Evolutionary conservation across 208 protist genomes (phyloP), one percentile per base, ranked within the genome.

Genomic region (Novymonas esmeraldas): DNA sequence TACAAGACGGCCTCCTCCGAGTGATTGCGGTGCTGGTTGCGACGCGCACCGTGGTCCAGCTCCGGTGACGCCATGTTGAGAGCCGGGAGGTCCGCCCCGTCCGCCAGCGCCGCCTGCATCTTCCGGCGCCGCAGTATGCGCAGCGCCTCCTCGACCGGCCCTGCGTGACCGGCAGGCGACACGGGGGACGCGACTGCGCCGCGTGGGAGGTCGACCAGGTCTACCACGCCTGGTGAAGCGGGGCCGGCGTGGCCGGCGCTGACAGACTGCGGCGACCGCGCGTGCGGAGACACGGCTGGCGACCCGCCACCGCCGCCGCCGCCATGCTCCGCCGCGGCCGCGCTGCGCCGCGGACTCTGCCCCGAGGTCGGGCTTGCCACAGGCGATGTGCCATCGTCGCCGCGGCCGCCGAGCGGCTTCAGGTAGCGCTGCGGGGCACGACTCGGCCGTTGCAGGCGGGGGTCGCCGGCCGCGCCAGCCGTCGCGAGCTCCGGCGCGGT

Each of bases 1-100:
- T 78, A 81, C n/a, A 64, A 28, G 58, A 34, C 74, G 2, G 31
- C 60, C 16, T 84, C 74, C 18, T 50, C 45, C 2, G 50, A 42
- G 22, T 61, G 26, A 38, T 52, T 49, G 26, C 57, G 64, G 41
- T 64, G 51, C 14, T 73, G 74, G 28, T 54, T 46, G 41, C 59
- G 62, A 24, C 67, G 54, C 26, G 11, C 60, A 1, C 48, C 60
- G 28, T 7, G 41, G 9, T 52, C 61, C 24, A 64, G 2, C 45
- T 68, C 69, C 0, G 61, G 41, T 11, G 61, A 61, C 7, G 49
- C 14, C 9, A 69, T 24, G 11, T 67, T 74, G 36, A 75, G 44
- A 31, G 38, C 61, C 2, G 69, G 61, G 18, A 69, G 38, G 46
- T 75, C 69, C 54, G 54, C 60, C 36, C 68, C 31, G 42, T 58